Base-by-base conservation (phyloP, 2,329 filamentous ascomycete genomes). In the Diaporthe nobilis region DNA sequence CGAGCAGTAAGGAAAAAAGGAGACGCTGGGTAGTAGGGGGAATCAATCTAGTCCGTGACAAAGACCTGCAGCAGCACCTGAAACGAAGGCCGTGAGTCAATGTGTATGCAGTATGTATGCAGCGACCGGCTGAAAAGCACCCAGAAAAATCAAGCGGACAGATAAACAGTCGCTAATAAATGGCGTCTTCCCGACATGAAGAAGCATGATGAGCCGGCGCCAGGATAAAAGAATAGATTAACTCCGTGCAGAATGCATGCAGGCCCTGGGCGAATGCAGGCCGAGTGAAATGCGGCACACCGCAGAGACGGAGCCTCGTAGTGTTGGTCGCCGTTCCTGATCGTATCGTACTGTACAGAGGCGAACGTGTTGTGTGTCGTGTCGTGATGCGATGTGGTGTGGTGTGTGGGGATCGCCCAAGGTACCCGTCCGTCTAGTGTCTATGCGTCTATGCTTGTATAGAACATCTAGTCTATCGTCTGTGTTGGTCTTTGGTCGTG, bases 391-490 rank as follows among this genome's bases (percentile, higher is more conserved):
- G 34, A 20, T 60, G 44, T 25, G 37, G 37, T 39, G 37, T 53
- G 47, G 20, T 37, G 3, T 28, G 13, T 4, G 1, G 15, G n/a
- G 47, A 8, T 39, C 34, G 47, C 17, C 15, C 58, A 25, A 13
- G 20, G 12, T 15, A 53, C 49, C 65, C 34, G 49, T 53, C 47
- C 28, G 65, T 53, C 47, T 68, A 53, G 34, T 37, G 65, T 68
- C 65, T 68, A 68, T 68, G 65, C 47, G 34, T 53, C 65, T 68
- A 68, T 68, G 31, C 49, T 7, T 68, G 65, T 68, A 53, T 68
- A 68, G 65, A 34, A 68, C 63, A 68, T 68, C 31, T 68, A 42
- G 65, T 68, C 65, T 68, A 68, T 68, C 65, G 34, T 68, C 22
- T 47, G 34, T 68, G 25, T 68, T 68, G 49, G n/a, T 53, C 47